Evolutionary conservation across 805 yeast species (phyloP).

Genomic region (Wickerhamiella siamensis): DNA sequence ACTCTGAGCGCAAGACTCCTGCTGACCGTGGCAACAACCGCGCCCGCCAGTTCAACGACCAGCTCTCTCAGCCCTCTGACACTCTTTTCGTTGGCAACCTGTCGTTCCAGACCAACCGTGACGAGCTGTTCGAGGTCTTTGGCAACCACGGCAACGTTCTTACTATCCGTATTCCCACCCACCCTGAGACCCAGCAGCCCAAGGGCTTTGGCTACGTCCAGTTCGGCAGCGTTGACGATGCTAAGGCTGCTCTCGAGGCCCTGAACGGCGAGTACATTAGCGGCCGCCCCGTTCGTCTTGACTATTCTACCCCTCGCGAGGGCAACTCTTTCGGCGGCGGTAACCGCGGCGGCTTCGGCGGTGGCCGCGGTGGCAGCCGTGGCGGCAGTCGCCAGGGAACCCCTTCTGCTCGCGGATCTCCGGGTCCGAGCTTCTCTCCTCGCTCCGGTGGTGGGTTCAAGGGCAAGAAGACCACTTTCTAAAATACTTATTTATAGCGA

Average conservation of each 20-base stretch:
- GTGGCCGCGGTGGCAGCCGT: slow-evolving; percentile 13
- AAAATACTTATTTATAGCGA: slow-evolving; percentile 7
- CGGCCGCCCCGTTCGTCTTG: slow-evolving; percentile 90
- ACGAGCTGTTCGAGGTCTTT: slow-evolving; percentile 57
- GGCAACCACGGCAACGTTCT: slow-evolving; percentile 67
- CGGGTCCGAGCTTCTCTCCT: slow-evolving; percentile 15
- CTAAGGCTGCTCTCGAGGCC: slow-evolving; percentile 73
- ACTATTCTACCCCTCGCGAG: slow-evolving; percentile 85
- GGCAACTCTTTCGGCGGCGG: slow-evolving; percentile 22
- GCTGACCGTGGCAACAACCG: slow-evolving; percentile 49
- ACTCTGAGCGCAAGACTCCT: slow-evolving; percentile 48
- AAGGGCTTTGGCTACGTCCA: slow-evolving; percentile 99
- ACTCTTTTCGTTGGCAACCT: slow-evolving; percentile 93
- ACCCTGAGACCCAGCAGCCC: slow-evolving; percentile 97
- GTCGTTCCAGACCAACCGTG: slow-evolving; percentile 80
- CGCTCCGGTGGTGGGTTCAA: slow-evolving; percentile 62
- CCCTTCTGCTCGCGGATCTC: slow-evolving; percentile 16
- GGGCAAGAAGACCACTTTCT: slow-evolving; percentile 27
- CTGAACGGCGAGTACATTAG: slow-evolving; percentile 79
- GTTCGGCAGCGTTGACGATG: slow-evolving; percentile 73
- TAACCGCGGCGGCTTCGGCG: slow-evolving; percentile 15
- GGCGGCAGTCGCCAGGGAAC: slow-evolving; percentile 27
- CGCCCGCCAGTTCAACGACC: slow-evolving; percentile 82
- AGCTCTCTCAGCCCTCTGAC: slow-evolving; percentile 83
- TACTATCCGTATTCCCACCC: slow-evolving; percentile 91